Evolutionary conservation across 495 filamentous ascomycete species (phyloP).

Genomic region (Glarea lozoyensis): DNA sequence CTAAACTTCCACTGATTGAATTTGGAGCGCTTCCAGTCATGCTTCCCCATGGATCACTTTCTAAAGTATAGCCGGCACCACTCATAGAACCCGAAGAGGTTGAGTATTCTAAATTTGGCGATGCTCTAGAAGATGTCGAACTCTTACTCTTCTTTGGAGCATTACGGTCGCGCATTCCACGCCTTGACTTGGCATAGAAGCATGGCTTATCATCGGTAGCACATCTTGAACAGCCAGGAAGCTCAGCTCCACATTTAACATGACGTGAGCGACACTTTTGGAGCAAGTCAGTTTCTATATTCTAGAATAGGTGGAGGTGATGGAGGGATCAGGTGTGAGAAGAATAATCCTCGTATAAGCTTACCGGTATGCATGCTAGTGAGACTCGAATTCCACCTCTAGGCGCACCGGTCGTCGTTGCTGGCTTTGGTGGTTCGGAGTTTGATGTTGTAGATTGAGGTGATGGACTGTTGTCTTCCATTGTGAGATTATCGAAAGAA

Average conservation of each 20-base stretch:
- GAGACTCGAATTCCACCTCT: conserved; percentile 29
- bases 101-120: too few species aligned
- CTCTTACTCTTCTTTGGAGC: conserved; percentile 27
- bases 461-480: too few species aligned
- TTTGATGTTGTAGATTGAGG: neutral
- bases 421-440: neutral
- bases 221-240: conserved; percentile 37
- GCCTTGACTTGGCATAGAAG: conserved; percentile 39
- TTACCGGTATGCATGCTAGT: conserved; percentile 40
- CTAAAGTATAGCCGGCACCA: too few species aligned
- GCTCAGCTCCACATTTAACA: conserved; percentile 44
- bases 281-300: too few species aligned
- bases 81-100: too few species aligned
- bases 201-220: conserved; percentile 33
- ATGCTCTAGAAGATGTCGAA: conserved; percentile 12
- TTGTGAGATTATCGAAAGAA: too few species aligned
- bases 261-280: conserved; percentile 41
- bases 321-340: too few species aligned
- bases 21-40: too few species aligned
- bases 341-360: too few species aligned
- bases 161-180: conserved; percentile 35
- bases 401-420: neutral
- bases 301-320: too few species aligned
- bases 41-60: too few species aligned
- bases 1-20: too few species aligned